Conservation (phyloP, 306 rosid genomes). For the Pachyrhizus erosus region DNA sequence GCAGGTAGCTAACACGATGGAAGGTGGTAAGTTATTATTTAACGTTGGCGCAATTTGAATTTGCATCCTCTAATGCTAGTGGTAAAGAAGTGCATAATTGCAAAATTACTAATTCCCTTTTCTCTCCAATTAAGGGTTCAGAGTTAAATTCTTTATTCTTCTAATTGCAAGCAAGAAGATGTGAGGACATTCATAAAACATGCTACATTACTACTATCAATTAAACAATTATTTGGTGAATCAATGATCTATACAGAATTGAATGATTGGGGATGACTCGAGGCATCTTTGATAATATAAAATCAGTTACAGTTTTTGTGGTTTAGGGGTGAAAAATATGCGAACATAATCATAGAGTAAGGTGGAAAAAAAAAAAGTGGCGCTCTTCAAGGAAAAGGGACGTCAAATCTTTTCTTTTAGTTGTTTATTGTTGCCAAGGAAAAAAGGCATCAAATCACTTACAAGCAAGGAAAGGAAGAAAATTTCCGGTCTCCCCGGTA, state of each 20-base stretch:
- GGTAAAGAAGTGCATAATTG: conserved; percentile 29
- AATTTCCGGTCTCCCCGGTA: conserved; percentile 22
- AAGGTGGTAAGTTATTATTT: conserved; percentile 51
- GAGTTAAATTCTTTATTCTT: conserved; percentile 3
- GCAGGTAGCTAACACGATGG: conserved; percentile 35
- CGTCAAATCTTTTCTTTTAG: conserved; percentile 40
- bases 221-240: conserved; percentile 37
- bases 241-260: not conserved
- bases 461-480: conserved; percentile 45
- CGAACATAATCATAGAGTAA: conserved; percentile 51
- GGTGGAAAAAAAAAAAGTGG: conserved; percentile 52
- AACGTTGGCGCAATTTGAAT: conserved; percentile 39
- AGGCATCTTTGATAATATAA: conserved; percentile 1
- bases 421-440: conserved; percentile 35
- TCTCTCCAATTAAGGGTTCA: not conserved
- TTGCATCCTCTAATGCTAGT: conserved; percentile 22
- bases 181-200: conserved; percentile 10
- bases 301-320: not conserved
- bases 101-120: not conserved
- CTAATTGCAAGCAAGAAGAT: conserved; percentile 13
- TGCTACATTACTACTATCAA: not conserved
- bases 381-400: conserved; percentile 53
- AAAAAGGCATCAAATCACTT: conserved; percentile 44
- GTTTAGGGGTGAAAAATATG: conserved; percentile 28
- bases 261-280: conserved; percentile 14